Evolutionary conservation across 2,329 filamentous ascomycete species (phyloP).

Genomic region (Ascochyta lentis): DNA sequence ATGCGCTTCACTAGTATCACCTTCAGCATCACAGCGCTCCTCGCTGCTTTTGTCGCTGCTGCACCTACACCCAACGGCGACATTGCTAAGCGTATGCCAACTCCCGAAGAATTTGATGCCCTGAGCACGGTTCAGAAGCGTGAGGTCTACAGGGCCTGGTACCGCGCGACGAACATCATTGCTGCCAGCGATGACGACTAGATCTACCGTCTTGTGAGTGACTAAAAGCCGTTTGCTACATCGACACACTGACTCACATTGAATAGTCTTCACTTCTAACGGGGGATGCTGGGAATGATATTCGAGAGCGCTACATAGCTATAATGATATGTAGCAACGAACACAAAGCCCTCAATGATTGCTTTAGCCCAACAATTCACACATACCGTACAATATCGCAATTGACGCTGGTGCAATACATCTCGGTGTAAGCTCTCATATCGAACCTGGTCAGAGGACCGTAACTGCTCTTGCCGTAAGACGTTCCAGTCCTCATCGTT

Average conservation of each 20-base stretch:
- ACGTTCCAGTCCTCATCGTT: no score
- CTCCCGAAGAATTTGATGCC: slow-evolving; percentile 8
- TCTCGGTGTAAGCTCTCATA: no score
- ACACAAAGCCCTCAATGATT: neutral
- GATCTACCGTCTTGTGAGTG: neutral
- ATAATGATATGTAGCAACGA: neutral
- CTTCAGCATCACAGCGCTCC: slow-evolving; percentile 1
- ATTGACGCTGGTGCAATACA: no score
- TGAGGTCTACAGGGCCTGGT: slow-evolving; percentile 6
- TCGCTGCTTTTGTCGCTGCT: neutral
- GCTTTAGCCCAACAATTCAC: no score
- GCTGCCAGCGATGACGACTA: slow-evolving; percentile 4
- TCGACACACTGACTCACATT: neutral
- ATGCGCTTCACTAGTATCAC: slow-evolving; percentile 6
- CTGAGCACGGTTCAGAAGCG: slow-evolving; percentile 4
- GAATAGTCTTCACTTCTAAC: neutral
- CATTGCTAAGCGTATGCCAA: slow-evolving; percentile 8
- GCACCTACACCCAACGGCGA: neutral
- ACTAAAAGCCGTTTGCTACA: neutral
- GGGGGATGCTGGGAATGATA: neutral
- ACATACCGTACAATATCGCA: no score
- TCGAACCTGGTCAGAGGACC: no score
- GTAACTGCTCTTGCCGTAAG: no score
- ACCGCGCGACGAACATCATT: slow-evolving; percentile 7
- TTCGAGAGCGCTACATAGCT: neutral